These are phyloP conservation scores for Globisporangium polare DNA, from an alignment of 352 stramenopile species.

Conservation along the genomic window DNA sequence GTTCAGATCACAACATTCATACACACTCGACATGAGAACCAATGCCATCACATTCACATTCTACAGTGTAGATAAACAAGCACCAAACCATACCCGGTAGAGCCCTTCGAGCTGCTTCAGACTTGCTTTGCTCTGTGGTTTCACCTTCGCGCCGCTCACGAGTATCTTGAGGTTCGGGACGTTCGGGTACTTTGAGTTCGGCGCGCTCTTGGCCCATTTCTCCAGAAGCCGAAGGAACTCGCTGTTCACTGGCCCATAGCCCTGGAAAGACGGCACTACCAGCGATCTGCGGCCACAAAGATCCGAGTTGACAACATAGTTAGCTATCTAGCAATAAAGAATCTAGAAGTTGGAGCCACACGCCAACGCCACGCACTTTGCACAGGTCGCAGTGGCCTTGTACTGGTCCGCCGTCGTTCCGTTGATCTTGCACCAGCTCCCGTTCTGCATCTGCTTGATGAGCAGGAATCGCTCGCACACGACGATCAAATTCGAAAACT, in stretches of 20 bases:
- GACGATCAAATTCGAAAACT: constrained; percentile 40
- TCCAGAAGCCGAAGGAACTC: constrained; percentile 64
- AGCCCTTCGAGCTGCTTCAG: constrained; percentile 65
- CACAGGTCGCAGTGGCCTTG: constrained; percentile 75
- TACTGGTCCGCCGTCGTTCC: constrained; percentile 62
- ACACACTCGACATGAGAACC: neutral
- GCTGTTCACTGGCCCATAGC: constrained; percentile 46
- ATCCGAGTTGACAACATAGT: neutral
- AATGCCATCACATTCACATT: neutral
- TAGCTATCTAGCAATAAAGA: neutral
- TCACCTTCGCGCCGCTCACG: constrained; percentile 41
- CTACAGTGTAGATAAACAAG: neutral
- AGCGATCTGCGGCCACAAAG: constrained; percentile 36
- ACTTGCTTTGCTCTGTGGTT: constrained; percentile 30
- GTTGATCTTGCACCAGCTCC: constrained; percentile 65
- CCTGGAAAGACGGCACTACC: constrained; percentile 44
- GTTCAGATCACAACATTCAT: neutral
- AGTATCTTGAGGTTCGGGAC: constrained; percentile 49
- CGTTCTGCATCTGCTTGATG: constrained; percentile 61
- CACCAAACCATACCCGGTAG: constrained; percentile 43
- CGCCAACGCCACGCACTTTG: constrained; percentile 81
- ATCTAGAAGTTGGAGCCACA: no score
- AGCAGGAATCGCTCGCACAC: constrained; percentile 66
- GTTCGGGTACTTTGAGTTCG: constrained; percentile 22
- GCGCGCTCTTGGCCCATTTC: constrained; percentile 51